Percentiles rank a stretch among this genome's conserved stretches.
Evolutionary conservation across 2,329 filamentous ascomycete genomes (phyloP).

Genomic region (Clonostachys rhizophaga): DNA sequence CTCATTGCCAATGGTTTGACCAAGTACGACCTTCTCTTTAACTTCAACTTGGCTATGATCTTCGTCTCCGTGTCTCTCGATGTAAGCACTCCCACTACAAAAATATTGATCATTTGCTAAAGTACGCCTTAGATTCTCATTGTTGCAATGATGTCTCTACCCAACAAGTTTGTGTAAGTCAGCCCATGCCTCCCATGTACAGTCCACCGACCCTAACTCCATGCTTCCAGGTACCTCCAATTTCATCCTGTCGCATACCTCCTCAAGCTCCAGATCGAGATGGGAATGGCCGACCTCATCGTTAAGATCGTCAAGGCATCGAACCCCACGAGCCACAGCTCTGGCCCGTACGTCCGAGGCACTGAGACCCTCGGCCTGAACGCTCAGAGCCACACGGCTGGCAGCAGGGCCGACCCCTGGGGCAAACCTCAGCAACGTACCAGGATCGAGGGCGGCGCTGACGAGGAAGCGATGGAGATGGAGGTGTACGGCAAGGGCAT

Average conservation of each 20-base stretch:
- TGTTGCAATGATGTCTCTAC: slow-evolving; percentile 4
- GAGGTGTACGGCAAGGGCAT: slow-evolving; percentile 56
- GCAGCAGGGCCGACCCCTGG: not conserved
- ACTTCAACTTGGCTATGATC: slow-evolving; percentile 23
- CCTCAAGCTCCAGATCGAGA: slow-evolving; percentile 5
- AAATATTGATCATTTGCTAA: not conserved
- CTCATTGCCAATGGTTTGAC: slow-evolving; percentile 40
- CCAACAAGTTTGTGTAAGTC: slow-evolving; percentile 4
- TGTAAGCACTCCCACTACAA: slow-evolving; percentile 2
- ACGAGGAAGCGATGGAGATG: slow-evolving; percentile 36
- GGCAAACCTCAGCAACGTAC: not conserved
- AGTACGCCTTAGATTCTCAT: not conserved
- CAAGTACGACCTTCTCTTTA: slow-evolving; percentile 40
- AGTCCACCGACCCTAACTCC: not conserved
- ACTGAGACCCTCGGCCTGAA: not conserved
- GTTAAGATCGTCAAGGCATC: slow-evolving; percentile 3
- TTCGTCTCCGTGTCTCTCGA: slow-evolving; percentile 19
- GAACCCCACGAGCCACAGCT: not conserved
- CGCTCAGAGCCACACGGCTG: not conserved
- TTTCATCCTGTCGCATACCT: slow-evolving; percentile 5
- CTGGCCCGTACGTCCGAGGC: not conserved
- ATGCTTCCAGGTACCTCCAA: slow-evolving; percentile 3
- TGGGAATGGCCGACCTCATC: slow-evolving; percentile 5
- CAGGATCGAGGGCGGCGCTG: not conserved
- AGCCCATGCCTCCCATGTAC: not conserved